Base-by-base conservation (phyloP, 2,329 filamentous ascomycete genomes). In the Colletotrichum graminicola region DNA sequence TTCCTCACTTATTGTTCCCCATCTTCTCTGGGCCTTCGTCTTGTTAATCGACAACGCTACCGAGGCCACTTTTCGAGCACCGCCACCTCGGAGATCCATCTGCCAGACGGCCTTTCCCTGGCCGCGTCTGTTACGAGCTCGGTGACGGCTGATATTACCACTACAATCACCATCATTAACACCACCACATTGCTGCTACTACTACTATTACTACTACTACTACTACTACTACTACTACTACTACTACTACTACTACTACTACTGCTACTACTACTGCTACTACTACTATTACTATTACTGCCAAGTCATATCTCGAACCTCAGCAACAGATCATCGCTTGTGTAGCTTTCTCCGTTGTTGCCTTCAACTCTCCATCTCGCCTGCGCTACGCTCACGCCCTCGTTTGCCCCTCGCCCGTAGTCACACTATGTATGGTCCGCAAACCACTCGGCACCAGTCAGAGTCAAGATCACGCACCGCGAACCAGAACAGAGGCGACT, bases 401-500 rank as follows among this genome's bases (percentile, higher is more conserved):
- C 51, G 36, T 29, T 36, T 59, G 41, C 36, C 18, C n/a, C 45
- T 63, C 68, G 41, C 65, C 36, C 54, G 65, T 52, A 54, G 65
- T 68, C 65, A 68, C 68, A 71, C 65, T 60, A 71, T 68, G 68
- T 64, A 63, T 71, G 68, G 59, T 23, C 65, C 29, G 65, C 65
- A 59, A 68, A 68, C 63, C 59, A 64, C 68, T 71, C 68, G 68
- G 59, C 68, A 71, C 65, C 68, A 71, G 65, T 68, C 68, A 71
- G 59, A 71, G 59, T 68, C 65, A 68, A 68, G 56, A 66, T 57
- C 64, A 34, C 56, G 57, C 64, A 67, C 49, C 36, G 57, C 52
- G 66, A 54, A 62, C 68, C 68, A 49, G 45, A 68, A 59, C 52
- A 59, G 68, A 68, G 60, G 68, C 68, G 62, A 60, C 59, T 54